Evolutionary conservation across 1,284 basidiomycete genomes (phyloP), one percentile per base, ranked within the genome.

Genomic region (Porogramme epimiltina): DNA sequence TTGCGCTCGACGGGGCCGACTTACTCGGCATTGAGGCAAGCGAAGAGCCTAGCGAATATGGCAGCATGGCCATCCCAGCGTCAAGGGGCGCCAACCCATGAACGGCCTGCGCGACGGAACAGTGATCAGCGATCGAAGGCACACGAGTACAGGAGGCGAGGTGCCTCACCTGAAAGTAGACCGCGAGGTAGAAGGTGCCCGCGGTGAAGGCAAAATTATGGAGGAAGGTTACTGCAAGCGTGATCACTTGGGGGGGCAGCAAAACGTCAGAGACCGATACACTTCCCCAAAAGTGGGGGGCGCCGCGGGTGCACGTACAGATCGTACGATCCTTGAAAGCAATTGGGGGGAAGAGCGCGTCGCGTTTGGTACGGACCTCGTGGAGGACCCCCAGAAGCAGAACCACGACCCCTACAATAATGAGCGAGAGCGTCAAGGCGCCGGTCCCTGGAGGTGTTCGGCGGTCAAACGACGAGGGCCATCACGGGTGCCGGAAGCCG

Each of bases 181-280:
- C 69, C 0, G 88, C 86, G 40, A 92, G 79, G 70, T 90, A 92
- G 69, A 87, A 92, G 5, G 89, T 92, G 39, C 88, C 89, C 31
- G 89, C 80, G 58, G 81, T 91, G 70, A 91, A 92, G 18, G 82
- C 82, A 59, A 91, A 78, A 64, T 89, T 89, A 66, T 92, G 90
- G 53, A 91, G 74, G 70, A 91, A 89, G 24, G 81, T 82, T 54
- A 89, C 76, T 19, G 81, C 51, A 34, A 91, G 78, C 47, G 89
- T 76, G 49, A 78, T 76, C 56, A 82, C 89, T 91, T n/a, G n/a
- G n/a, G n/a, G n/a, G n/a, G n/a, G 63, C 37, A 50, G 36, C 49
- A 55, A 49, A 38, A n/a, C n/a, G n/a, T n/a, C n/a, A n/a, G 55
- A 62, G 53, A 67, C 58, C 60, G 36, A 52, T 18, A 48, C 64